Evolutionary conservation across 306 rosid species (phyloP).

Genomic region (Rubus idaeus): DNA sequence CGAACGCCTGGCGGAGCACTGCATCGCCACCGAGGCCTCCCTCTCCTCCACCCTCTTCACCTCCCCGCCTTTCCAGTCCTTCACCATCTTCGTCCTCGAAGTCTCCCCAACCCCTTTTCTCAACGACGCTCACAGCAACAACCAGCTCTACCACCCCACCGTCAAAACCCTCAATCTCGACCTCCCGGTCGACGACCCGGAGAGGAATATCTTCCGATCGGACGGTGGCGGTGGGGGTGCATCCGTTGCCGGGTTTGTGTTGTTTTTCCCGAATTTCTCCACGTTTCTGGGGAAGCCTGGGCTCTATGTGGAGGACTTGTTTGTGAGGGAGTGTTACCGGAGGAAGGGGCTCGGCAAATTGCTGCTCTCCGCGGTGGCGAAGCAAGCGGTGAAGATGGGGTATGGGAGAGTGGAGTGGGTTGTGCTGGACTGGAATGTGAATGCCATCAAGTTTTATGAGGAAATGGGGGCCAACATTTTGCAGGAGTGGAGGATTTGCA

Average conservation of each 20-base stretch:
- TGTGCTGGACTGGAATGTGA: constrained; percentile 81
- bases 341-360: constrained; percentile 75
- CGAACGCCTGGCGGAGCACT: constrained; percentile 65
- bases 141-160: constrained; percentile 40
- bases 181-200: constrained; percentile 62
- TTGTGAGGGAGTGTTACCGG: constrained; percentile 75
- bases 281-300: constrained; percentile 67
- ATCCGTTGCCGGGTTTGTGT: constrained; percentile 60
- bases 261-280: constrained; percentile 79
- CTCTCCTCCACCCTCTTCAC: constrained; percentile 67
- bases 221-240: constrained; percentile 18
- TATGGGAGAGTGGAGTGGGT: constrained; percentile 87
- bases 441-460: constrained; percentile 74
- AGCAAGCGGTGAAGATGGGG: constrained; percentile 87
- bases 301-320: constrained; percentile 74
- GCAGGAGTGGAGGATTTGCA: constrained; percentile 84
- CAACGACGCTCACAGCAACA: background rate
- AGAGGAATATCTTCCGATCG: constrained; percentile 40
- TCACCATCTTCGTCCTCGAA: constrained; percentile 79
- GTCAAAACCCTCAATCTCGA: constrained; percentile 37
- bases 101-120: constrained; percentile 55
- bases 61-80: constrained; percentile 65
- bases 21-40: constrained; percentile 65
- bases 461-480: constrained; percentile 75
- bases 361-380: constrained; percentile 69